A percentile compares a stretch with the other conserved stretches of the same genome.
These are phyloP conservation scores for Darksidea phi DNA, from an alignment of 495 filamentous ascomycete genomes.

Conservation along the genomic window DNA sequence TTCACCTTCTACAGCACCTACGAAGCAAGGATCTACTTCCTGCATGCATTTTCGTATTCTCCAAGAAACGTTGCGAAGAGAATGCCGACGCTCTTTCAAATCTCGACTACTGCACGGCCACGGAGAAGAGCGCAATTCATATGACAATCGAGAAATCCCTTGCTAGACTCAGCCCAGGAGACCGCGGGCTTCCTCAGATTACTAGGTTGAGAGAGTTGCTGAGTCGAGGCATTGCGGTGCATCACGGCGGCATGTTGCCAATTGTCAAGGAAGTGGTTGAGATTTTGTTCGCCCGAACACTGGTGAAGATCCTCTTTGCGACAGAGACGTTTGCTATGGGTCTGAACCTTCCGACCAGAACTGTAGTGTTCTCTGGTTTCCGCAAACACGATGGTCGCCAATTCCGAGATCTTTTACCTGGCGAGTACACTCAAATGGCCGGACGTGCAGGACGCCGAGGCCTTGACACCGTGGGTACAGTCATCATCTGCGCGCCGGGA, in stretches of 20 bases:
- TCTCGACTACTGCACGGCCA: constrained; percentile 86
- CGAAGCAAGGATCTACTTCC: constrained; percentile 83
- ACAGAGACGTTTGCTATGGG: constrained; percentile 99
- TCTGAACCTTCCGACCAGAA: constrained; percentile 89
- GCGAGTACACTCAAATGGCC: constrained; percentile 98
- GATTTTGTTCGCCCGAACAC: constrained; percentile 88
- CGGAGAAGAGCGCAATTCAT: constrained; percentile 92
- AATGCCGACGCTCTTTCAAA: constrained; percentile 94
- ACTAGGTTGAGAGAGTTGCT: constrained; percentile 81
- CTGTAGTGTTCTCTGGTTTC: constrained; percentile 96
- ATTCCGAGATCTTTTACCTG: constrained; percentile 88
- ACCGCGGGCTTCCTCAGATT: constrained; percentile 85
- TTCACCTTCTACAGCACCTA: constrained; percentile 86
- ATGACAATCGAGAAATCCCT: constrained; percentile 98
- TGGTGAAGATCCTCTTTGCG: constrained; percentile 95
- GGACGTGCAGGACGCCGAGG: constrained; percentile 91
- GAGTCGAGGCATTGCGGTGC: constrained; percentile 86
- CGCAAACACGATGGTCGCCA: constrained; percentile 89
- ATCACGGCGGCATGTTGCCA: constrained; percentile 90
- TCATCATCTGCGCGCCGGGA: constrained; percentile 84
- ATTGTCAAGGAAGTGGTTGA: constrained; percentile 99
- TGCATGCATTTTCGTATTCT: constrained; percentile 96
- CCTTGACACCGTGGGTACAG: constrained; percentile 85
- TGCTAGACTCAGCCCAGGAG: constrained; percentile 86
- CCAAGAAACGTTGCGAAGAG: constrained; percentile 93